phyloP scores from a whole-genome alignment of 108 stramenopile species.

The Cyclotella atomus region DNA sequence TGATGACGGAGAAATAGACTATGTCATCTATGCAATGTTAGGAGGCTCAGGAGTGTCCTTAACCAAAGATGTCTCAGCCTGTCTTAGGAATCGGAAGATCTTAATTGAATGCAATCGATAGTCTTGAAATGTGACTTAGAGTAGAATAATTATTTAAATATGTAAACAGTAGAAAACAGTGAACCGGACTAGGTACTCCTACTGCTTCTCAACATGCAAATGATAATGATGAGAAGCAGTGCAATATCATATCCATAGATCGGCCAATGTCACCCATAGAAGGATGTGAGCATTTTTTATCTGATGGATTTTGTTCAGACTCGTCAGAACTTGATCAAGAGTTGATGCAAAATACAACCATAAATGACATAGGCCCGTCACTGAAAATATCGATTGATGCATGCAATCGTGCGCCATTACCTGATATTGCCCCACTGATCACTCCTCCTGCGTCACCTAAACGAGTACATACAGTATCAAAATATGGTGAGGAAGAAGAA shows the following conservation, averaged over 20 bases:
- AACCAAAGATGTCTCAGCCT: no score
- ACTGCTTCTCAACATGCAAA: not conserved
- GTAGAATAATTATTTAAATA: no score
- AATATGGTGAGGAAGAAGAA: conserved; percentile 22
- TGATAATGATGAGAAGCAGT: not conserved
- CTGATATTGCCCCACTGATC: conserved; percentile 7
- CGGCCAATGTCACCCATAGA: conserved; percentile 22
- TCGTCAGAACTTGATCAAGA: conserved; percentile 1
- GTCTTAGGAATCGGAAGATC: no score
- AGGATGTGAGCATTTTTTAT: conserved; percentile 6
- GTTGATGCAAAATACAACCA: not conserved
- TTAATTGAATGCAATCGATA: no score
- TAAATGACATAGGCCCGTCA: not conserved
- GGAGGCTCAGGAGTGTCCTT: no score
- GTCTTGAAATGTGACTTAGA: no score
- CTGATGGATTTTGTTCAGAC: conserved; percentile 16
- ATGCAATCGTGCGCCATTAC: not conserved
- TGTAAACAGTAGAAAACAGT: no score
- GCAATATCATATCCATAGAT: not conserved
- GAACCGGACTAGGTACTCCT: no score
- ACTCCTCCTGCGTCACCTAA: conserved; percentile 43
- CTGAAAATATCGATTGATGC: conserved; percentile 30
- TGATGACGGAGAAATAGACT: conserved; percentile 32
- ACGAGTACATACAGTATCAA: conserved; percentile 8
- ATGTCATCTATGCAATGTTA: no score